These are phyloP conservation scores for Penicillium soppii DNA, from an alignment of 495 filamentous ascomycete genomes.

Conservation along the genomic window DNA sequence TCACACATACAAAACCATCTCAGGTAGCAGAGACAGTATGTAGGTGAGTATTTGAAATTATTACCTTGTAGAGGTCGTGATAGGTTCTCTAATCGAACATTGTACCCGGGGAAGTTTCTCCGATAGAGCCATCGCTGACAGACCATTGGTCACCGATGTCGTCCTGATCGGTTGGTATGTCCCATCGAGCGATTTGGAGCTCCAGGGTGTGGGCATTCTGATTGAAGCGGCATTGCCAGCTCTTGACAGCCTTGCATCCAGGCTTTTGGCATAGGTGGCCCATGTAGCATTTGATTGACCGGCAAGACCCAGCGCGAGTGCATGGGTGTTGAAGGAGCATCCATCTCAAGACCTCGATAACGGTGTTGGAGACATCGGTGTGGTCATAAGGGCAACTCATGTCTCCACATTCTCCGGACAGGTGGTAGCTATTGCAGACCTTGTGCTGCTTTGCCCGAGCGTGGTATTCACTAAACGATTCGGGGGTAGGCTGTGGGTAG, in stretches of 20 bases:
- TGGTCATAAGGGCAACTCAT: slow-evolving; percentile 40
- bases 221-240: slow-evolving; percentile 37
- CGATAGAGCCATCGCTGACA: slow-evolving; percentile 22
- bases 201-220: slow-evolving; percentile 32
- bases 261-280: slow-evolving; percentile 48
- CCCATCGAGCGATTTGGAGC: slow-evolving; percentile 28
- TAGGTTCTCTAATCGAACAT: slow-evolving; percentile 4
- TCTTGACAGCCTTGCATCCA: slow-evolving; percentile 36
- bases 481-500: slow-evolving; percentile 21
- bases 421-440: slow-evolving; percentile 46
- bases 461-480: slow-evolving; percentile 33
- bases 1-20: slow-evolving; percentile 13
- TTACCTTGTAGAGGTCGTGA: background rate
- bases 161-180: slow-evolving; percentile 22
- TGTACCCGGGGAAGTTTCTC: slow-evolving; percentile 11
- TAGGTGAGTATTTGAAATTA: slow-evolving; percentile 2
- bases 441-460: slow-evolving; percentile 33
- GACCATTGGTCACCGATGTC: slow-evolving; percentile 18
- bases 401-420: slow-evolving; percentile 38
- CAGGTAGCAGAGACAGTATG: background rate
- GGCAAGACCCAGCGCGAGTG: slow-evolving; percentile 30
- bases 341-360: slow-evolving; percentile 35
- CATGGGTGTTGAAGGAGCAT: slow-evolving; percentile 42
- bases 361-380: slow-evolving; percentile 30
- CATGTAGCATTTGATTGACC: slow-evolving; percentile 41